These are phyloP conservation scores for Pseudogymnoascus sp. DNA, from an alignment of 2,329 filamentous ascomycete species.

Conservation along the genomic window DNA sequence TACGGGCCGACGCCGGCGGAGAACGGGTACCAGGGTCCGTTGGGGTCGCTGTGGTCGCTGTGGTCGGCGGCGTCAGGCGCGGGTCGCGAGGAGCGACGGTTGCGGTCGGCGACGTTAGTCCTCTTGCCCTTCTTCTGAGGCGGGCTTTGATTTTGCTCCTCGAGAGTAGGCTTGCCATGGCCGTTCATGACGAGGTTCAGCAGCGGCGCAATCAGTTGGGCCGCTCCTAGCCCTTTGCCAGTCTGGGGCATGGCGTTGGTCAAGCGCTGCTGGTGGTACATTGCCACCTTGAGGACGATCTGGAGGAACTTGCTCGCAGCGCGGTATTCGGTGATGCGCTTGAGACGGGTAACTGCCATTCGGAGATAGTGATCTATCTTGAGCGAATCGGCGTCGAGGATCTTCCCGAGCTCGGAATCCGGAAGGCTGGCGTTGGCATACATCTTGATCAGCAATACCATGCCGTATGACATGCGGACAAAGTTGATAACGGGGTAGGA, in stretches of 20 bases:
- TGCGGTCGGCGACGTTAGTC: neutral
- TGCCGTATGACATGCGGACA: slow-evolving; percentile 42
- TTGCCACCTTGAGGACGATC: slow-evolving; percentile 7
- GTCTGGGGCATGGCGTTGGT: neutral
- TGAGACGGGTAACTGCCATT: slow-evolving; percentile 43
- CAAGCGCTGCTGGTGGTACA: slow-evolving; percentile 4
- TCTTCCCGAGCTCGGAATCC: slow-evolving; percentile 52
- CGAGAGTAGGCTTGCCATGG: neutral
- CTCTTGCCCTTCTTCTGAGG: neutral
- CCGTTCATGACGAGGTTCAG: slow-evolving; percentile 2
- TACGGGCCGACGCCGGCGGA: neutral
- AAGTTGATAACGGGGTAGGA: slow-evolving; percentile 39
- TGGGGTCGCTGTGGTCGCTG: neutral
- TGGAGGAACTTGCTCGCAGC: slow-evolving; percentile 6
- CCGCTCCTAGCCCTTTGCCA: neutral
- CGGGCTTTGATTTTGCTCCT: neutral
- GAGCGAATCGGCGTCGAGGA: slow-evolving; percentile 56
- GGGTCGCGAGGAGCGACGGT: neutral
- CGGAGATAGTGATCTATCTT: slow-evolving; percentile 56
- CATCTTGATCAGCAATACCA: slow-evolving; percentile 47
- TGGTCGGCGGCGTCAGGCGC: neutral
- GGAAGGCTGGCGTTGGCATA: slow-evolving; percentile 50
- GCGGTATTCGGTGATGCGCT: neutral
- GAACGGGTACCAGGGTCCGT: neutral
- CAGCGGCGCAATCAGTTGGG: neutral